A percentile compares a stretch with the other conserved stretches of the same genome.
These are phyloP conservation scores for Gynostemma pentaphyllum DNA, from an alignment of 306 rosid genomes.

Conservation along the genomic window DNA sequence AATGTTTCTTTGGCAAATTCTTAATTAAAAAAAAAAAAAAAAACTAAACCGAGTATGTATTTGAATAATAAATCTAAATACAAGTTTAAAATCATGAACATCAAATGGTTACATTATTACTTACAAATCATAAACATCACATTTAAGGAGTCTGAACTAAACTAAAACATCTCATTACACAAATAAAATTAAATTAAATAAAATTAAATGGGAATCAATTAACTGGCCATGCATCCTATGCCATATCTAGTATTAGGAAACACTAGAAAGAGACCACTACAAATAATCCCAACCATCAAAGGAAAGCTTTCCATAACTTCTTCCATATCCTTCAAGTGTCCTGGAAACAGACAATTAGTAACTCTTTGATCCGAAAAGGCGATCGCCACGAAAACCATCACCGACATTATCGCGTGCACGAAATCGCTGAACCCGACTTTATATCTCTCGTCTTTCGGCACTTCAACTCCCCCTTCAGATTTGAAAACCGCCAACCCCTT, in stretches of 20 bases:
- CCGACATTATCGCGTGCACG: constrained; percentile 68
- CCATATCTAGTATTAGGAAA: constrained; percentile 61
- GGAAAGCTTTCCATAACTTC: constrained; percentile 74
- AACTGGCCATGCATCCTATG: constrained; percentile 56
- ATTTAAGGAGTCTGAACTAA: too few species aligned
- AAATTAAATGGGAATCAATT: too few species aligned
- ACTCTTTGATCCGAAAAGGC: constrained; percentile 72
- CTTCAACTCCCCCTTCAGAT: constrained; percentile 31
- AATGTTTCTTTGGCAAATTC: too few species aligned
- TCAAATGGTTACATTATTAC: too few species aligned
- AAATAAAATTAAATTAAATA: too few species aligned
- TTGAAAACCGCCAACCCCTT: constrained; percentile 58
- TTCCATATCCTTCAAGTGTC: constrained; percentile 55
- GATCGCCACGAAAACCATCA: constrained; percentile 58
- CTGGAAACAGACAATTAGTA: constrained; percentile 48
- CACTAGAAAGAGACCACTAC: constrained; percentile 58
- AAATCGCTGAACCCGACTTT: constrained; percentile 35
- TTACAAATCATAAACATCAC: too few species aligned
- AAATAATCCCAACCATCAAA: constrained; percentile 50
- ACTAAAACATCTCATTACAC: too few species aligned
- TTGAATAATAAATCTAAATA: too few species aligned
- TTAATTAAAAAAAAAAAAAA: too few species aligned
- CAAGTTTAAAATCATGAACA: too few species aligned
- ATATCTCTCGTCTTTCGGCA: constrained; percentile 37
- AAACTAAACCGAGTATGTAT: too few species aligned